Conservation (phyloP, 176 grass and related monocot species). For the Rhipidocladum racemiflorum region DNA sequence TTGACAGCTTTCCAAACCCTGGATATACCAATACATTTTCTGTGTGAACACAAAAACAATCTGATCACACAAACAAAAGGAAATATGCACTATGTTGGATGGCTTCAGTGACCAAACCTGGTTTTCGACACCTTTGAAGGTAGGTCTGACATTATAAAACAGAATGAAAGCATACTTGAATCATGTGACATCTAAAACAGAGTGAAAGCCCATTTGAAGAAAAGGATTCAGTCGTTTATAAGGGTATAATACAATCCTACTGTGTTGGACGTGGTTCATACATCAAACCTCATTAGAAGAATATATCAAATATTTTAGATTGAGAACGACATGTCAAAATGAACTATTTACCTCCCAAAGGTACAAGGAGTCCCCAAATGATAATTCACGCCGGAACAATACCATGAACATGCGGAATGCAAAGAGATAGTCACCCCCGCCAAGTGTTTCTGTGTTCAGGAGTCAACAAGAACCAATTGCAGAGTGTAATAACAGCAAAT, state of each 20-base stretch:
- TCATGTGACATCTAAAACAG: slow-evolving; percentile 3
- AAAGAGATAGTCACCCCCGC: slow-evolving; percentile 98
- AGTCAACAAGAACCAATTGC: slow-evolving; percentile 12
- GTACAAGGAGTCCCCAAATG: slow-evolving; percentile 95
- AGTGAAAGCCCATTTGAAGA: slow-evolving; percentile 1
- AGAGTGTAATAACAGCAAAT: slow-evolving; percentile 28
- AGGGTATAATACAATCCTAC: not conserved
- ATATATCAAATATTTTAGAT: not conserved
- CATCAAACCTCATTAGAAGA: not conserved
- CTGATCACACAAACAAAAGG: no score
- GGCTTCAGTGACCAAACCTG: not conserved
- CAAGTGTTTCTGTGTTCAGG: slow-evolving; percentile 70
- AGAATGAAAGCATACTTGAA: slow-evolving; percentile 8
- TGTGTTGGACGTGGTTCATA: slow-evolving; percentile 1
- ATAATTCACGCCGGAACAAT: slow-evolving; percentile 90
- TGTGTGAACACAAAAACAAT: no score
- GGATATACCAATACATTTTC: no score
- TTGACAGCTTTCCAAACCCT: no score
- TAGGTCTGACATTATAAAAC: not conserved
- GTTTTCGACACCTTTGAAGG: slow-evolving; percentile 19
- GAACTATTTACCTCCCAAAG: slow-evolving; percentile 83
- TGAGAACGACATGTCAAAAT: not conserved
- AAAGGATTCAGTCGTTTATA: not conserved
- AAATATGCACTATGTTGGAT: not conserved
- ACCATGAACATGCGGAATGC: slow-evolving; percentile 99